A percentile compares a stretch with the other conserved stretches of the same genome.
Conservation (phyloP, 2,329 filamentous ascomycete genomes). For the Stylonectria norvegica region DNA sequence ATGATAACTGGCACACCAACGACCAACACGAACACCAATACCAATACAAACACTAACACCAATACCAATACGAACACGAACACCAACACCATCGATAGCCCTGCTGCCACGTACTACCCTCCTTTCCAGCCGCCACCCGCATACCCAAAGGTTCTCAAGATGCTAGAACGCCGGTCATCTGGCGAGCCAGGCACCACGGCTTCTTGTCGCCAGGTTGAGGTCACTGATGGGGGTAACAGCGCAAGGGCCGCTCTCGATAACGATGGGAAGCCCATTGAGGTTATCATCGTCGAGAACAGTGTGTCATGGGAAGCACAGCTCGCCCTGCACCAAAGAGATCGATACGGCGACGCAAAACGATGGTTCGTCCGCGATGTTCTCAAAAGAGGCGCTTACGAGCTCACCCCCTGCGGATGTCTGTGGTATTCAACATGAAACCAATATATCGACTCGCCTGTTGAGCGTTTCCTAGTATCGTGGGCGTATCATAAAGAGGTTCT, state of each 20-base stretch:
- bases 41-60: background rate
- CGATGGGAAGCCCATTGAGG: slow-evolving; percentile 38
- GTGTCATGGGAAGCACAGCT: slow-evolving; percentile 5
- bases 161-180: slow-evolving; percentile 50
- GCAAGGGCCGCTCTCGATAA: slow-evolving; percentile 35
- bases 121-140: slow-evolving; percentile 17
- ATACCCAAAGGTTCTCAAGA: slow-evolving; percentile 53
- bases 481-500: no score
- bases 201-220: slow-evolving; percentile 47
- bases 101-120: slow-evolving; percentile 10
- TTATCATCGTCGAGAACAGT: slow-evolving; percentile 42
- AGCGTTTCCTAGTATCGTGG: no score
- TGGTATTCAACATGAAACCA: slow-evolving; percentile 52
- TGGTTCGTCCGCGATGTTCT: slow-evolving; percentile 14
- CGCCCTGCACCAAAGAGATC: background rate
- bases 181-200: slow-evolving; percentile 33
- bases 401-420: slow-evolving; percentile 52
- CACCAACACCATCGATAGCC: background rate
- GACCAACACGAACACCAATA: no score
- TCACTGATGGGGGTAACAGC: slow-evolving; percentile 37
- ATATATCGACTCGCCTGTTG: no score
- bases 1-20: no score
- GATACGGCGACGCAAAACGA: slow-evolving; percentile 2
- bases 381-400: slow-evolving; percentile 28
- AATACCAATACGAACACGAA: slow-evolving; percentile 8